A percentile compares a stretch with the other conserved stretches of the same genome.
These are phyloP conservation scores for Maudiozyma turicensis DNA, from an alignment of 805 yeast genomes.

Conservation along the genomic window DNA sequence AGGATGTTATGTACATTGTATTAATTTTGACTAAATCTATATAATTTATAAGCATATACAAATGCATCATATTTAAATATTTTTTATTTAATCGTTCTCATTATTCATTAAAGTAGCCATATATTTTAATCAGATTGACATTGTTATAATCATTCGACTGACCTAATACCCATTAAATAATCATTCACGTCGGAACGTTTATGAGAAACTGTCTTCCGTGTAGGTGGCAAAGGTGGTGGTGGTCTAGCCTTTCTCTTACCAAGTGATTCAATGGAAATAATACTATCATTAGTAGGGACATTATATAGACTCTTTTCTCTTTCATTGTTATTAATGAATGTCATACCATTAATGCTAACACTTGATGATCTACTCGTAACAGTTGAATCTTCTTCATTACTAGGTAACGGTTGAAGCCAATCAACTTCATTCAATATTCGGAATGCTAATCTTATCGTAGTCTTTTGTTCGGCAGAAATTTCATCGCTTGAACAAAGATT, in stretches of 20 bases:
- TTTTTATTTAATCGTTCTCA: not conserved
- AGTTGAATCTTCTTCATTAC: slow-evolving; percentile 4
- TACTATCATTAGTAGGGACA: slow-evolving; percentile 2
- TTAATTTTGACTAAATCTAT: no score
- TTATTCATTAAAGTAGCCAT: slow-evolving; percentile 40
- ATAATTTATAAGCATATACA: no score
- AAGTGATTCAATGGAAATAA: slow-evolving; percentile 30
- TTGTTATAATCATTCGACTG: not conserved
- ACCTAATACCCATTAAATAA: slow-evolving; percentile 3
- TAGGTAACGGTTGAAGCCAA: slow-evolving; percentile 23
- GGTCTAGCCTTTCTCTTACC: slow-evolving; percentile 26
- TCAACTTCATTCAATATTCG: slow-evolving; percentile 29
- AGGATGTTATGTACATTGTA: no score
- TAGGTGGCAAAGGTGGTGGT: slow-evolving; percentile 33
- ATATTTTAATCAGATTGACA: slow-evolving; percentile 7
- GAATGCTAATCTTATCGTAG: slow-evolving; percentile 35
- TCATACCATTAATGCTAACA: slow-evolving; percentile 12
- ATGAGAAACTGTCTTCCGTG: slow-evolving; percentile 19
- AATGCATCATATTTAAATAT: no score
- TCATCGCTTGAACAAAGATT: slow-evolving; percentile 18
- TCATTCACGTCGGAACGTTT: slow-evolving; percentile 1
- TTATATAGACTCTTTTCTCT: not conserved
- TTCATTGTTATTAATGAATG: slow-evolving; percentile 4
- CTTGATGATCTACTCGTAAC: slow-evolving; percentile 18
- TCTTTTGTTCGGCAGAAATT: slow-evolving; percentile 21